A percentile compares a stretch with the other conserved stretches of the same genome.
Evolutionary conservation across 2,329 filamentous ascomycete species (phyloP).

Genomic region (Geoglossum cookeanum): DNA sequence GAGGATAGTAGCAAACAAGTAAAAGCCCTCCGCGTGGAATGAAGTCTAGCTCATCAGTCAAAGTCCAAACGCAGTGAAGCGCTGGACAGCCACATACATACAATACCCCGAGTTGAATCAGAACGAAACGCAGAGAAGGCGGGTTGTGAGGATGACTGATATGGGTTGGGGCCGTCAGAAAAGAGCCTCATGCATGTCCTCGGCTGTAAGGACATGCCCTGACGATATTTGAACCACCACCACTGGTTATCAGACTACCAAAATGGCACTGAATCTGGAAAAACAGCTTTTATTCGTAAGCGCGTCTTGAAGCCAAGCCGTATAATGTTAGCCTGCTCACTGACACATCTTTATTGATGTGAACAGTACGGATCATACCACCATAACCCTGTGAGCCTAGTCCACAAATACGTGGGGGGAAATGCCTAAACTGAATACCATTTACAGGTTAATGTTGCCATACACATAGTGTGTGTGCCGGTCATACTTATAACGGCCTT

Average conservation of each 20-base stretch:
- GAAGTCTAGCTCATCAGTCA: slow-evolving; percentile 2
- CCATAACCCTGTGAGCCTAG: slow-evolving; percentile 40
- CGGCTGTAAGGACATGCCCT: background rate
- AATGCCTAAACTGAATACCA: slow-evolving; percentile 6
- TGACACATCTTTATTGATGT: slow-evolving; percentile 7
- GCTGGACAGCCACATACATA: background rate
- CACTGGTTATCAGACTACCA: background rate
- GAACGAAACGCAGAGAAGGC: background rate
- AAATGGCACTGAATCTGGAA: slow-evolving; percentile 51
- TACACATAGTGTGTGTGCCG: slow-evolving; percentile 66
- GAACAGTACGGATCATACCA: slow-evolving; percentile 68
- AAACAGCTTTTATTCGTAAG: slow-evolving; percentile 67
- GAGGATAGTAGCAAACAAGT: background rate
- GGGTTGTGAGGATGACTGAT: background rate
- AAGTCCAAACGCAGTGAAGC: slow-evolving; percentile 1
- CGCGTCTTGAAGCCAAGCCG: slow-evolving; percentile 9
- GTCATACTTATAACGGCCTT: slow-evolving; percentile 53
- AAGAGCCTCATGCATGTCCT: background rate
- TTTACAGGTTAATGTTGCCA: slow-evolving; percentile 48
- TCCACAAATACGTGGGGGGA: slow-evolving; percentile 11
- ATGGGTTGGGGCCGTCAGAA: background rate
- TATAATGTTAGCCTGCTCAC: slow-evolving; percentile 9
- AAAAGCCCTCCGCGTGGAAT: background rate
- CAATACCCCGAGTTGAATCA: background rate
- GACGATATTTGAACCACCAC: background rate